Base-by-base conservation (phyloP, 495 filamentous ascomycete genomes). In the Podospora tetraspora region DNA sequence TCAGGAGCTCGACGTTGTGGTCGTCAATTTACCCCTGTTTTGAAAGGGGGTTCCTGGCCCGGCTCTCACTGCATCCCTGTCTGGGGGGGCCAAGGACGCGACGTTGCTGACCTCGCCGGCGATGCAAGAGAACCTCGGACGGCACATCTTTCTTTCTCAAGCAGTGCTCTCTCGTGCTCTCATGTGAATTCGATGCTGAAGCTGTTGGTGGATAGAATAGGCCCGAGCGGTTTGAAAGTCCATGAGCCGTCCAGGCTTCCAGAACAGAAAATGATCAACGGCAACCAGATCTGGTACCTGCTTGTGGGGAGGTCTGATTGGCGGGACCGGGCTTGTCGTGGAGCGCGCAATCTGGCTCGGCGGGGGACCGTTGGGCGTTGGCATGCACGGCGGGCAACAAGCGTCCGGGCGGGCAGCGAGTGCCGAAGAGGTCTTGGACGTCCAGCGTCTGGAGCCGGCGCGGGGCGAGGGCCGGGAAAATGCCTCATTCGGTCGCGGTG, bases 401-500 rank as follows among this genome's bases (percentile, higher is more conserved):
- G 43, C 43, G 43, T 52, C 43, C 43, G 43, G 43, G n/a, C 30
- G 16, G 43, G 43, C 43, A 52, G 43, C 43, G 43, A 52, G 43
- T 52, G 43, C 43, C 43, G 43, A 52, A 52, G 19, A 52, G 16
- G 16, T 52, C 12, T 52, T 52, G 32, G 32, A 37, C 32, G 32
- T 13, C 32, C 32, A n/a, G 43, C 1, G 43, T 30, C 27, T 25
- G 43, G 13, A 25, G 23, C 63, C 63, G 56, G 52, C 52, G 57
- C 63, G 63, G 63, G 57, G 37, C 43, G 22, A 59, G 63, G 63
- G 22, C 63, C 56, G 43, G 52, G 63, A 65, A 59, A 59, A 57
- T 65, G 63, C 63, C 63, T 59, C 43, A 58, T 65, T 65, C 56
- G 63, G 25, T 32, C 63, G 32, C 43, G 63, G 63, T 65, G 52